Percentiles rank a stretch among this genome's conserved stretches.
Evolutionary conservation across 2,329 filamentous ascomycete species (phyloP).

Genomic region (Scytalidium lignicola): DNA sequence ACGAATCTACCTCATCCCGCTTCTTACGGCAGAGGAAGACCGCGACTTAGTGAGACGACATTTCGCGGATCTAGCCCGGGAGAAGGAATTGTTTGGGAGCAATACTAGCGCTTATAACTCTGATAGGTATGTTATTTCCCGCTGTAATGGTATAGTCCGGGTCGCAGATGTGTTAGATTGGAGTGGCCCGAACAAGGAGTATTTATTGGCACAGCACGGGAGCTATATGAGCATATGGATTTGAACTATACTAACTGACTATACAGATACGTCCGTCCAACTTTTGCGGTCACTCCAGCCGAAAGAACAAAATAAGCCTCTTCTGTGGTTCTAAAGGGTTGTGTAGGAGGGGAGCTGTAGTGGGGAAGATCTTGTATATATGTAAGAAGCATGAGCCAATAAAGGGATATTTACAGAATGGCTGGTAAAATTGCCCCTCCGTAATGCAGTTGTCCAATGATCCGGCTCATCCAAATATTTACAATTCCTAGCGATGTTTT

Average conservation of each 20-base stretch:
- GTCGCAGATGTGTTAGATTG: neutral
- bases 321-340: neutral
- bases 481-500: too few relatives aligned
- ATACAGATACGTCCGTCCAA: slow-evolving; percentile 72
- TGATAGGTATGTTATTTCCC: slow-evolving; percentile 61
- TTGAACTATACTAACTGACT: neutral
- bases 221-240: neutral
- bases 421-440: too few relatives aligned
- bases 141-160: slow-evolving; percentile 7
- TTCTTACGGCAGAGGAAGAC: slow-evolving; percentile 95
- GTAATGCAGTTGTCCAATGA: too few relatives aligned
- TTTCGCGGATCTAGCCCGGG: slow-evolving; percentile 79
- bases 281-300: slow-evolving; percentile 66
- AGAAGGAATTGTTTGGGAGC: slow-evolving; percentile 83
- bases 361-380: neutral
- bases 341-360: neutral
- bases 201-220: neutral
- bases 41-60: slow-evolving; percentile 86
- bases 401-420: neutral
- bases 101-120: slow-evolving; percentile 83
- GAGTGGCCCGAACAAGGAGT: neutral
- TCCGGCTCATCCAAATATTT: too few relatives aligned
- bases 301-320: neutral
- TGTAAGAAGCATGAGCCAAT: neutral
- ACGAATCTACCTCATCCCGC: slow-evolving; percentile 87